These are phyloP conservation scores for Candida dajiaensis DNA, from an alignment of 805 yeast genomes.

Conservation along the genomic window DNA sequence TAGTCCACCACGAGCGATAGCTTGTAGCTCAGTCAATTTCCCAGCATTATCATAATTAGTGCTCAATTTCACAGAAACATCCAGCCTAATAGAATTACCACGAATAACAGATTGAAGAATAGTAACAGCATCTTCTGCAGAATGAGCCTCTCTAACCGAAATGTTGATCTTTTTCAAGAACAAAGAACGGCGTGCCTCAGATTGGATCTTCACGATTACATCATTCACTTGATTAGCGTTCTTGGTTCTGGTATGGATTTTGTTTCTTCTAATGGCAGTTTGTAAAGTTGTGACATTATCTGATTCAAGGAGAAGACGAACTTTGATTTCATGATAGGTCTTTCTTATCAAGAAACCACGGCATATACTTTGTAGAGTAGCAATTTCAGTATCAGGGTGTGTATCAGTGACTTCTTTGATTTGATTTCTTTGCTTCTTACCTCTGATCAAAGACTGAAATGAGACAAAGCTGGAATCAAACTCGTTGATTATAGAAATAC, in stretches of 20 bases:
- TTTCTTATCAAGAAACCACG: slow-evolving; percentile 36
- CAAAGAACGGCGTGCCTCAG: slow-evolving; percentile 29
- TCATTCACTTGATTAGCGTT: slow-evolving; percentile 6
- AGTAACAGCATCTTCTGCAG: slow-evolving; percentile 23
- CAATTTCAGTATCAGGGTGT: slow-evolving; percentile 7
- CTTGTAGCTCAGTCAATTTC: slow-evolving; percentile 42
- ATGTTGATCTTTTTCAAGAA: slow-evolving; percentile 18
- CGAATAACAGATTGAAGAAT: slow-evolving; percentile 36
- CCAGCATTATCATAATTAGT: slow-evolving; percentile 1
- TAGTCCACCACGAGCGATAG: slow-evolving; percentile 43
- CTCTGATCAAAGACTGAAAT: slow-evolving; percentile 34
- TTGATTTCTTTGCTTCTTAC: slow-evolving; percentile 15
- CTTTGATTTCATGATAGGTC: slow-evolving; percentile 10
- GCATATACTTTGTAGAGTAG: slow-evolving; percentile 35
- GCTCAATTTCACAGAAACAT: neutral
- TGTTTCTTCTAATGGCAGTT: slow-evolving; percentile 12
- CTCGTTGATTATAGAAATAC: slow-evolving; percentile 22
- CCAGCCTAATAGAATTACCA: slow-evolving; percentile 16
- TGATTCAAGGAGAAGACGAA: slow-evolving; percentile 13
- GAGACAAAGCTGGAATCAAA: slow-evolving; percentile 20
- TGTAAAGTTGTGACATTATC: slow-evolving; percentile 15
- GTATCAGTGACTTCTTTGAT: slow-evolving; percentile 3
- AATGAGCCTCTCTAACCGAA: slow-evolving; percentile 17
- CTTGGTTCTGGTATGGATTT: neutral
- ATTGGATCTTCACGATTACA: slow-evolving; percentile 29